Conservation (phyloP, 1,284 basidiomycete genomes). For the Exobasidium rhododendri region DNA sequence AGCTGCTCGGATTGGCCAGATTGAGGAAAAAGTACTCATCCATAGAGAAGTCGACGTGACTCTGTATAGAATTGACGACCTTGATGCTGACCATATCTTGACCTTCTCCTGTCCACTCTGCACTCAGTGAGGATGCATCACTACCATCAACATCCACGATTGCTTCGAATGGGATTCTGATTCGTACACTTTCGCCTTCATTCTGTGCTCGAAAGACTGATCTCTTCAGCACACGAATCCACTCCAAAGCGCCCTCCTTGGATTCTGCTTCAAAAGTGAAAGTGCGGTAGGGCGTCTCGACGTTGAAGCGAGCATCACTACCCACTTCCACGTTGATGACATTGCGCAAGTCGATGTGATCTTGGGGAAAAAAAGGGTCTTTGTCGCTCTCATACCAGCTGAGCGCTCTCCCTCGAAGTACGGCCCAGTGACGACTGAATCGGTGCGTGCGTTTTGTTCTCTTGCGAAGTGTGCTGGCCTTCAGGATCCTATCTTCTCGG, state of each 20-base stretch:
- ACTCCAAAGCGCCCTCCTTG: slow-evolving; percentile 57
- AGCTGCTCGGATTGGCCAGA: slow-evolving; percentile 25
- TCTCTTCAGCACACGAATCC: slow-evolving; percentile 87
- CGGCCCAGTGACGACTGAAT: slow-evolving; percentile 43
- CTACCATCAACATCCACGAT: slow-evolving; percentile 85
- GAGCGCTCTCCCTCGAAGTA: slow-evolving; percentile 32
- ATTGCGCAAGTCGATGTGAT: slow-evolving; percentile 88
- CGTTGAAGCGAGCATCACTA: slow-evolving; percentile 59
- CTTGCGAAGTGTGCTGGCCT: slow-evolving; percentile 31
- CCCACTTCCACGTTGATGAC: slow-evolving; percentile 74
- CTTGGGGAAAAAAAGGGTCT: slow-evolving; percentile 95
- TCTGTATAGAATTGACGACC: slow-evolving; percentile 25
- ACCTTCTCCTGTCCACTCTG: slow-evolving; percentile 20
- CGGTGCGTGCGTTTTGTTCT: slow-evolving; percentile 36
- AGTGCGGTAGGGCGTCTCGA: slow-evolving; percentile 47
- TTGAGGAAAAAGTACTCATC: slow-evolving; percentile 46
- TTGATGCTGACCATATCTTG: slow-evolving; percentile 41
- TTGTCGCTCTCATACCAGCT: slow-evolving; percentile 56
- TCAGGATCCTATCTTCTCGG: slow-evolving; percentile 29
- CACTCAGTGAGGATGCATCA: neutral
- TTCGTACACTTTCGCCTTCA: slow-evolving; percentile 82
- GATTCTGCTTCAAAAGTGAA: slow-evolving; percentile 54
- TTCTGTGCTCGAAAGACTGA: slow-evolving; percentile 90
- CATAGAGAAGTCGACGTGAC: slow-evolving; percentile 35
- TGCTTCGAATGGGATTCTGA: slow-evolving; percentile 86